These are phyloP conservation scores for Microdochium paspali DNA, from an alignment of 2,329 filamentous ascomycete species.

Conservation along the genomic window DNA sequence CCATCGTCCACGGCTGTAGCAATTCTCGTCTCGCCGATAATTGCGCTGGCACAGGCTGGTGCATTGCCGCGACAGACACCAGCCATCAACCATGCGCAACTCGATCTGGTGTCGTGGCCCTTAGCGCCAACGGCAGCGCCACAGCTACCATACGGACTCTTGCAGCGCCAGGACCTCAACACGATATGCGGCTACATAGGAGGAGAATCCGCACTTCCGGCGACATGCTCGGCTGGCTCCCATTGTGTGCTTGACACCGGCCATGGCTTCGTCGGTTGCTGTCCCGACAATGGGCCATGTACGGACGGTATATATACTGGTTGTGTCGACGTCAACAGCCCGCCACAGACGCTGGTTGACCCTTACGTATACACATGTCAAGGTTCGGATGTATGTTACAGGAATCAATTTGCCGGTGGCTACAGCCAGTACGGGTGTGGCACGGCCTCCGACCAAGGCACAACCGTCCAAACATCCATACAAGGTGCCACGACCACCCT, in stretches of 20 bases:
- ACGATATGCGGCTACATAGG: conserved; percentile 50
- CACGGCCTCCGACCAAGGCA: conserved; percentile 34
- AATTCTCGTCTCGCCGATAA: conserved; percentile 22
- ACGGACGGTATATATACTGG: conserved; percentile 46
- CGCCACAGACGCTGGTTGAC: conserved; percentile 38
- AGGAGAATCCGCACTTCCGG: conserved; percentile 39
- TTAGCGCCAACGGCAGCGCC: conserved; percentile 30
- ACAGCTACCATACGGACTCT: conserved; percentile 21
- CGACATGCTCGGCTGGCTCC: conserved; percentile 47
- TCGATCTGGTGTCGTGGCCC: conserved; percentile 31
- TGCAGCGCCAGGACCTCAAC: conserved; percentile 33
- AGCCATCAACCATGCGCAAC: conserved; percentile 23
- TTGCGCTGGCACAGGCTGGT: conserved; percentile 23
- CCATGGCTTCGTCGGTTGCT: conserved; percentile 44
- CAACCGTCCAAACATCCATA: conserved; percentile 36
- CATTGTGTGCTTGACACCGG: conserved; percentile 46
- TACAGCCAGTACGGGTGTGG: conserved; percentile 50
- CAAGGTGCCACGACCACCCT: conserved; percentile 27
- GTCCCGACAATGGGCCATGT: conserved; percentile 41
- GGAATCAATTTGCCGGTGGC: conserved; percentile 44
- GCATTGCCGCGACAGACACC: conserved; percentile 30
- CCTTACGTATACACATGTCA: conserved; percentile 48
- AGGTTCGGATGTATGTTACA: conserved; percentile 43
- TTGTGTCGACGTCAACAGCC: conserved; percentile 43
- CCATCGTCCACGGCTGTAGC: conserved; percentile 24